Conservation (phyloP, 805 yeast genomes). For the Candida jianshihensis region DNA sequence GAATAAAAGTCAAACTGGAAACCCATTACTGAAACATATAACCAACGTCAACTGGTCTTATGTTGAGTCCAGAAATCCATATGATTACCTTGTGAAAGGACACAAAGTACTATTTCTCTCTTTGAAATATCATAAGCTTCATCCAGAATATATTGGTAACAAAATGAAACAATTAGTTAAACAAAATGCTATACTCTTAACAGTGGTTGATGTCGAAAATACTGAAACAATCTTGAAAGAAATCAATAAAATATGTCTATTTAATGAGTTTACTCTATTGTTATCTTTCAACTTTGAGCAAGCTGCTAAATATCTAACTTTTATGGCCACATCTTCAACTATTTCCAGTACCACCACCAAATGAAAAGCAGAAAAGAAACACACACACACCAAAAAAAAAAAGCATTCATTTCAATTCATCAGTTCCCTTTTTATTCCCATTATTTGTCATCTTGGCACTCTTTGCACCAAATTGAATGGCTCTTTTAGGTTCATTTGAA, state of each 20-base stretch:
- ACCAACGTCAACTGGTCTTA: constrained; percentile 50
- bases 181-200: constrained; percentile 45
- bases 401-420: constrained; percentile 24
- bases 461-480: constrained; percentile 93
- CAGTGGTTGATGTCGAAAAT: constrained; percentile 61
- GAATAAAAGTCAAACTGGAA: constrained; percentile 62
- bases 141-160: constrained; percentile 66
- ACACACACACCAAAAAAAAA: background rate
- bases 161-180: constrained; percentile 38
- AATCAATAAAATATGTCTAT: constrained; percentile 32
- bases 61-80: constrained; percentile 36
- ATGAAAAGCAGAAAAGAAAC: no score
- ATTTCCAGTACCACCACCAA: no score
- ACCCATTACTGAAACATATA: constrained; percentile 55
- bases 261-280: constrained; percentile 33
- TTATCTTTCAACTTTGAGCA: constrained; percentile 43
- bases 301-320: constrained; percentile 39
- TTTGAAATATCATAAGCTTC: constrained; percentile 65
- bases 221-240: constrained; percentile 37
- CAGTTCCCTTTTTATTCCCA: constrained; percentile 74
- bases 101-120: constrained; percentile 55
- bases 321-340: constrained; percentile 16
- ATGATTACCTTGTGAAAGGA: constrained; percentile 60
- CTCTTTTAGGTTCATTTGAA: constrained; percentile 75
- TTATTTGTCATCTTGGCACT: constrained; percentile 88